Conservation (phyloP, 768 basidiomycete genomes). For the Leccinum boreale region DNA sequence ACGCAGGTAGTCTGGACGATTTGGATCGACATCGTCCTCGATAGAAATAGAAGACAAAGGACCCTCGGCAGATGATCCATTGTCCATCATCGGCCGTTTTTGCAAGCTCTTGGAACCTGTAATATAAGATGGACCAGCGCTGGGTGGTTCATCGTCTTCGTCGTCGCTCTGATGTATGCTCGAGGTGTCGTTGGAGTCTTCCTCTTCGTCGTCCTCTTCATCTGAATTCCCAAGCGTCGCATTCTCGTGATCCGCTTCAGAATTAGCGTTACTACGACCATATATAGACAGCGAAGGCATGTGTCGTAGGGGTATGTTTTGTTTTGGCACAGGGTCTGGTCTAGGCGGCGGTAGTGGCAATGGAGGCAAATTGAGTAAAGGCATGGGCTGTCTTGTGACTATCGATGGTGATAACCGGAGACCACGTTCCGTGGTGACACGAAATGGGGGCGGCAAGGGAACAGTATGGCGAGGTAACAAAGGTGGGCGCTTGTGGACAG, state of each 20-base stretch:
- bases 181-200: conserved; percentile 35
- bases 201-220: conserved; percentile 33
- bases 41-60: conserved; percentile 3
- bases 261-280: conserved; percentile 27
- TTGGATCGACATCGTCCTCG: not conserved
- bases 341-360: conserved; percentile 34
- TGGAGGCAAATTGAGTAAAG: conserved; percentile 49
- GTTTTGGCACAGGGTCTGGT: conserved; percentile 9
- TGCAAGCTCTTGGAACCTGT: conserved; percentile 8
- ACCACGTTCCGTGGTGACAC: conserved; percentile 33
- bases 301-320: conserved; percentile 38
- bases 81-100: conserved; percentile 8
- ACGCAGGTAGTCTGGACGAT: conserved; percentile 1
- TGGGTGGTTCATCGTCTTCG: conserved; percentile 30
- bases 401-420: conserved; percentile 46
- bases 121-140: conserved; percentile 16
- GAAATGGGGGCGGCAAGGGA: conserved; percentile 20
- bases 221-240: conserved; percentile 29
- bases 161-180: conserved; percentile 37
- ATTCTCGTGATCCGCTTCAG: conserved; percentile 20
- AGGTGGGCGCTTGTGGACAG: conserved; percentile 1
- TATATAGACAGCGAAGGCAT: conserved; percentile 53
- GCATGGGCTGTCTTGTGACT: conserved; percentile 42
- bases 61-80: not conserved
- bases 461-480: conserved; percentile 10